Percentiles rank a stretch among this genome's conserved stretches.
phyloP scores from a whole-genome alignment of 208 protist species.

The Angomonas ambiguus region DNA sequence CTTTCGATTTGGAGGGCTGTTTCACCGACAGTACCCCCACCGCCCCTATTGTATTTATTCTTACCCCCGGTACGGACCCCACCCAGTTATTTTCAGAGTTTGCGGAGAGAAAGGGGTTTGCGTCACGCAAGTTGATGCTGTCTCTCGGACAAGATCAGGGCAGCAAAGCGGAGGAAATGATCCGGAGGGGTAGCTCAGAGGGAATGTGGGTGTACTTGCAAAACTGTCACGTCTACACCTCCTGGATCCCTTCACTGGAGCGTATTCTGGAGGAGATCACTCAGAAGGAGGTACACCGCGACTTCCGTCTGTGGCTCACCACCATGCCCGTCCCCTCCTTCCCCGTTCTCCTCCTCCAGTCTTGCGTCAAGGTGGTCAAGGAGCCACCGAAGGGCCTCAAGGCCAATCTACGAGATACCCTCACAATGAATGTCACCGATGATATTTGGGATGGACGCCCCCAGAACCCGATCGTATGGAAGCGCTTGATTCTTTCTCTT shows the following conservation, averaged over 20 bases:
- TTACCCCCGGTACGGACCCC: constrained; percentile 93
- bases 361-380: constrained; percentile 95
- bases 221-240: constrained; percentile 94
- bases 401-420: constrained; percentile 91
- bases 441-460: constrained; percentile 81
- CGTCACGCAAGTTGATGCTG: constrained; percentile 84
- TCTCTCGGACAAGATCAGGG: constrained; percentile 96
- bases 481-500: constrained; percentile 94
- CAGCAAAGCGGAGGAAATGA: constrained; percentile 88
- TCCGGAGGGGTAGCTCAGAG: constrained; percentile 58
- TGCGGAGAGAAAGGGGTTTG: constrained; percentile 88
- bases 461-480: constrained; percentile 82
- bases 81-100: constrained; percentile 92
- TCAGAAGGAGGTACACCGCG: constrained; percentile 65
- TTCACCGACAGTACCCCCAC: constrained; percentile 87
- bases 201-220: constrained; percentile 95
- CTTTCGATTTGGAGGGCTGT: constrained; percentile 88
- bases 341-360: constrained; percentile 93
- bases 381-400: constrained; percentile 96
- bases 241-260: constrained; percentile 94
- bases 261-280: constrained; percentile 83
- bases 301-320: constrained; percentile 96
- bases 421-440: constrained; percentile 57
- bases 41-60: constrained; percentile 94
- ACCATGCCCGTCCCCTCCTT: constrained; percentile 92